These are phyloP conservation scores for Phylloporus sp. DNA, from an alignment of 768 basidiomycete genomes.

Conservation along the genomic window DNA sequence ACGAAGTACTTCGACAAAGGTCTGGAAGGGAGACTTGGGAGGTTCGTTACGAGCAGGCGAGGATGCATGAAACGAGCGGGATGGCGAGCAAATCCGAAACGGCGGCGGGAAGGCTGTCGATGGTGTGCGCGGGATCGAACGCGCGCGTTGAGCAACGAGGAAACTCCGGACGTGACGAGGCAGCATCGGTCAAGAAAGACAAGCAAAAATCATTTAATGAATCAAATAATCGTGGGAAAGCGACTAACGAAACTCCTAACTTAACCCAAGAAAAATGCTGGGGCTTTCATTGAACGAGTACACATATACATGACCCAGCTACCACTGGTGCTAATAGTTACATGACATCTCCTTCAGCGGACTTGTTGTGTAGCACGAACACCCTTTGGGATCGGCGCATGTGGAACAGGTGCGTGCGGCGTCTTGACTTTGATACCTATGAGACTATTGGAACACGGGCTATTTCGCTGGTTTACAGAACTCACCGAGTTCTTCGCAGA, in stretches of 20 bases:
- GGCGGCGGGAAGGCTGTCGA: constrained; percentile 19
- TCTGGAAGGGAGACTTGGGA: constrained; percentile 91
- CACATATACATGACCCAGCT: too few relatives aligned
- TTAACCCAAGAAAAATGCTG: too few relatives aligned
- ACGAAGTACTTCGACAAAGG: constrained; percentile 90
- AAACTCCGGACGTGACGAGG: constrained; percentile 46
- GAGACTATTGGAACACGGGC: not conserved
- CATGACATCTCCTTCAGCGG: too few relatives aligned
- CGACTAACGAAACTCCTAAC: too few relatives aligned
- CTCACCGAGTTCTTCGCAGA: not conserved
- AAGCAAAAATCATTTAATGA: constrained; percentile 8
- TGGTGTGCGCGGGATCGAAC: constrained; percentile 12
- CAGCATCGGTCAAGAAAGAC: constrained; percentile 33
- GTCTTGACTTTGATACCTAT: not conserved
- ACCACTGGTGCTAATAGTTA: too few relatives aligned
- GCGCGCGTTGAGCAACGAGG: constrained; percentile 27
- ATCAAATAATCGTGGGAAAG: too few relatives aligned
- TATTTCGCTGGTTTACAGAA: not conserved
- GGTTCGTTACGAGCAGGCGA: constrained; percentile 56
- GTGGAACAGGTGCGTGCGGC: not conserved
- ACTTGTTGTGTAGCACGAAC: too few relatives aligned
- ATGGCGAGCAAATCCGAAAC: constrained; percentile 28
- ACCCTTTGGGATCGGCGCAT: not conserved
- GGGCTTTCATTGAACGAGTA: too few relatives aligned
- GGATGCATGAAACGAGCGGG: constrained; percentile 60